Percentiles rank a stretch among this genome's conserved stretches.
phyloP scores from a whole-genome alignment of 495 filamentous ascomycete genomes.

The Acidomyces sp. region DNA sequence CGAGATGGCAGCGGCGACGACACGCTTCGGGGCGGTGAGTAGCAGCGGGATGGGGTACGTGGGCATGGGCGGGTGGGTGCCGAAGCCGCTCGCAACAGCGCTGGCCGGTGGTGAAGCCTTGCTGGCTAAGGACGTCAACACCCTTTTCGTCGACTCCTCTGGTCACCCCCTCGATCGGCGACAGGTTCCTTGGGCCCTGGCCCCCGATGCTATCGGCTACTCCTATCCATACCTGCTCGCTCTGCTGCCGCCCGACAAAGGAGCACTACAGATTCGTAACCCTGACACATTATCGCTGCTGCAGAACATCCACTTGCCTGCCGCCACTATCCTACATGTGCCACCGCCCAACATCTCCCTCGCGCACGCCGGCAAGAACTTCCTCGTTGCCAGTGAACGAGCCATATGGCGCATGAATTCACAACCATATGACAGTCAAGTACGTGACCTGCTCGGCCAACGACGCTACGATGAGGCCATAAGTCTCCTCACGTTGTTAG shows the following conservation, averaged over 20 bases:
- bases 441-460: constrained; percentile 66
- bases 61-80: constrained; percentile 78
- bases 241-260: constrained; percentile 70
- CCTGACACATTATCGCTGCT: constrained; percentile 78
- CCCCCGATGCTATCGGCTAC: constrained; percentile 83
- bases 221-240: constrained; percentile 91
- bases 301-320: constrained; percentile 69
- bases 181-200: constrained; percentile 80
- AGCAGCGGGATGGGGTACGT: constrained; percentile 86
- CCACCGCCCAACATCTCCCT: constrained; percentile 85
- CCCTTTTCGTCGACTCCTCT: constrained; percentile 72
- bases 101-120: constrained; percentile 72
- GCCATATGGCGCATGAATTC: constrained; percentile 92
- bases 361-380: constrained; percentile 87
- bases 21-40: constrained; percentile 53
- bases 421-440: constrained; percentile 83
- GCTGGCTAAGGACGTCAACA: constrained; percentile 90
- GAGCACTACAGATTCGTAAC: constrained; percentile 79
- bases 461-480: constrained; percentile 83
- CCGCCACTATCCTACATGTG: constrained; percentile 75
- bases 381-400: constrained; percentile 77
- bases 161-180: constrained; percentile 71
- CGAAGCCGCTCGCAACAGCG: constrained; percentile 74
- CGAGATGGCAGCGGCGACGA: constrained; percentile 41
- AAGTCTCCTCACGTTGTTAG: constrained; percentile 73